These are phyloP conservation scores for Saccharomycopsis phalli DNA, from an alignment of 1,139 yeast species.

Conservation along the genomic window DNA sequence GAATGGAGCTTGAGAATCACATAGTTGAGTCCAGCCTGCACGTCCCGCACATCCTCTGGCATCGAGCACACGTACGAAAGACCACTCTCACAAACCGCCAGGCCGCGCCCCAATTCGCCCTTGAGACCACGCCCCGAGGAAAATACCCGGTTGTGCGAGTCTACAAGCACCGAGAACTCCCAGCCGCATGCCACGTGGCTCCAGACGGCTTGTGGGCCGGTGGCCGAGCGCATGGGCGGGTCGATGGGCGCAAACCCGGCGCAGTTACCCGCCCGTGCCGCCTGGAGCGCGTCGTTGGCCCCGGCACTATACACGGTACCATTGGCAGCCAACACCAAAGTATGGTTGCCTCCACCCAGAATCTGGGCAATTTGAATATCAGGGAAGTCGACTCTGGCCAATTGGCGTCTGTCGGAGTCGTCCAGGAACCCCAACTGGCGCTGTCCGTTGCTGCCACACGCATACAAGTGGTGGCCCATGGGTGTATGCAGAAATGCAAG, in stretches of 20 bases:
- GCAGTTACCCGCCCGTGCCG: slow-evolving; percentile 20
- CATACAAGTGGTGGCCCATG: slow-evolving; percentile 28
- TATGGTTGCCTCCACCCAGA: slow-evolving; percentile 84
- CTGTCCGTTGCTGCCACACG: slow-evolving; percentile 81
- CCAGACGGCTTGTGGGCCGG: slow-evolving; percentile 33
- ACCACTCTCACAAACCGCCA: slow-evolving; percentile 6
- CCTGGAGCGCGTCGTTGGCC: slow-evolving; percentile 53
- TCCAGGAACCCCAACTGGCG: slow-evolving; percentile 65
- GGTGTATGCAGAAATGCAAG: background rate
- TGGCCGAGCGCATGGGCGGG: background rate
- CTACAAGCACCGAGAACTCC: slow-evolving; percentile 59
- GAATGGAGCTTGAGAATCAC: slow-evolving; percentile 37
- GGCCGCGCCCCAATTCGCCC: slow-evolving; percentile 70
- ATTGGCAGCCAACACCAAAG: slow-evolving; percentile 45
- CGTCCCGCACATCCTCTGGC: slow-evolving; percentile 23
- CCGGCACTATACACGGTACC: slow-evolving; percentile 57
- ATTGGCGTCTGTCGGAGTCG: slow-evolving; percentile 40
- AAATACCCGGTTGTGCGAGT: slow-evolving; percentile 34
- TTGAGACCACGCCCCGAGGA: slow-evolving; percentile 55
- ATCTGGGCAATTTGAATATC: slow-evolving; percentile 32
- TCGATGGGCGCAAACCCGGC: background rate
- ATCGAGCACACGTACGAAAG: background rate
- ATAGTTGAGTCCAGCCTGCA: slow-evolving; percentile 50
- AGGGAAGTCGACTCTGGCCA: slow-evolving; percentile 21
- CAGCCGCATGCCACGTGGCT: slow-evolving; percentile 59